phyloP scores from a whole-genome alignment of 1,284 basidiomycete species.

The Leccinum solheimii region DNA sequence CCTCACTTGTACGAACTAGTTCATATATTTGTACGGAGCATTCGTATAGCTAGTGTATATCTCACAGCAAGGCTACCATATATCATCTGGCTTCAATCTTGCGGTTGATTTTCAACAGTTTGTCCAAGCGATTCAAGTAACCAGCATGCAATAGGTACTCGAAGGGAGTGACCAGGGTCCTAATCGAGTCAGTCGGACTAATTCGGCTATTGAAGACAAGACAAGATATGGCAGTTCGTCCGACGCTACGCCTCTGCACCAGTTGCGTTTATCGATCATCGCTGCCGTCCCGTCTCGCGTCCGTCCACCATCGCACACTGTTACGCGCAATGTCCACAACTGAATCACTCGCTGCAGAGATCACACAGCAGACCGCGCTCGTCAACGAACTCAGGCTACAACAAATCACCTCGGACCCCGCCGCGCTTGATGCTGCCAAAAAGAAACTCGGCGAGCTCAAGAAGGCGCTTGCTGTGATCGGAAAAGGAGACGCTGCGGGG shows the following conservation, averaged over 20 bases:
- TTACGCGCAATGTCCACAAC: slow-evolving; percentile 36
- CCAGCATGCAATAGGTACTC: no score
- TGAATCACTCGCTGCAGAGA: slow-evolving; percentile 47
- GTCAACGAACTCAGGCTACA: slow-evolving; percentile 62
- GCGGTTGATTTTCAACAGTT: no score
- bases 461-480: slow-evolving; percentile 50
- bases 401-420: slow-evolving; percentile 42
- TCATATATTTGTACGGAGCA: no score
- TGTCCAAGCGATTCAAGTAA: no score
- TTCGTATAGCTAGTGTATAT: no score
- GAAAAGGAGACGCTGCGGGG: slow-evolving; percentile 32
- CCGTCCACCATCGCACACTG: slow-evolving; percentile 1
- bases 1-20: no score
- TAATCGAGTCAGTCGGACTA: background rate
- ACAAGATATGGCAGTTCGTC: background rate
- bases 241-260: background rate
- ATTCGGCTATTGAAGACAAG: background rate
- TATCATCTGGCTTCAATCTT: no score
- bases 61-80: no score
- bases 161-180: no score
- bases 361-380: slow-evolving; percentile 51
- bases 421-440: slow-evolving; percentile 60
- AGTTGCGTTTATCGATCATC: slow-evolving; percentile 29
- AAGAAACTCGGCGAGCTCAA: slow-evolving; percentile 72
- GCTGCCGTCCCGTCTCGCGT: slow-evolving; percentile 2